phyloP scores from a whole-genome alignment of 2,329 filamentous ascomycete genomes.

The Ilyonectria robusta region DNA sequence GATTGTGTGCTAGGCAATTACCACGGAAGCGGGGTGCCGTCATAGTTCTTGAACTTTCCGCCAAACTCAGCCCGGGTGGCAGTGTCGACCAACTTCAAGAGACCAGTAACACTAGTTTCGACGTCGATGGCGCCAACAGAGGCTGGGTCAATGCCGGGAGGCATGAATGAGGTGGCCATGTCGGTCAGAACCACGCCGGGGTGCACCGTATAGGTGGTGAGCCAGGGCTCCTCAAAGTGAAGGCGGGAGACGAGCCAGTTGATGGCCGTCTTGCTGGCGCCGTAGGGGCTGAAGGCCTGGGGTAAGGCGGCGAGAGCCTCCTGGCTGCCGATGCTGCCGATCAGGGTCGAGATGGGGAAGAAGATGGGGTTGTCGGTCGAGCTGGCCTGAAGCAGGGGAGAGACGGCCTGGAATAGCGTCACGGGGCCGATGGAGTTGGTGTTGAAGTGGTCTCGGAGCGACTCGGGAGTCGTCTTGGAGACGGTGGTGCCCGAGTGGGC shows the following conservation, averaged over 20 bases:
- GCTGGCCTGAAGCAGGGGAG: constrained; percentile 11
- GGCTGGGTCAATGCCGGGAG: not conserved
- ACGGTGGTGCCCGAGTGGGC: not conserved
- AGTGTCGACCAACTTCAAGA: constrained; percentile 1
- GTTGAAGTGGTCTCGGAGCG: not conserved
- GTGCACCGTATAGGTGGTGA: constrained; percentile 33
- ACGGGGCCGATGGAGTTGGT: constrained; percentile 10
- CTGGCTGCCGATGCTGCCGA: constrained; percentile 3
- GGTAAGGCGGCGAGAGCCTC: constrained; percentile 4
- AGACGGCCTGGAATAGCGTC: constrained; percentile 9
- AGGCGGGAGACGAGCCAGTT: constrained; percentile 36
- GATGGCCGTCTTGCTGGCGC: constrained; percentile 37
- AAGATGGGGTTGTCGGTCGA: constrained; percentile 1
- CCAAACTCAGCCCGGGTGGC: not conserved
- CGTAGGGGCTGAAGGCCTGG: not conserved
- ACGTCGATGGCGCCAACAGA: not conserved
- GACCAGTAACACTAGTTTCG: not conserved
- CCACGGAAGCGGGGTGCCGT: not conserved
- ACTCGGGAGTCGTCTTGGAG: not conserved
- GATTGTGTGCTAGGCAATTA: not conserved
- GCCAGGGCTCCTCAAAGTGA: constrained; percentile 43
- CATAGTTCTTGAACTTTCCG: constrained; percentile 4
- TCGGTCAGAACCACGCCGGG: constrained; percentile 21
- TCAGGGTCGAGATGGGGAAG: constrained; percentile 10
- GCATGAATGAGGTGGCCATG: not conserved